Evolutionary conservation across 208 protist genomes (phyloP), one percentile per base, ranked within the genome.

Genomic region (Trypanosoma congolense): DNA sequence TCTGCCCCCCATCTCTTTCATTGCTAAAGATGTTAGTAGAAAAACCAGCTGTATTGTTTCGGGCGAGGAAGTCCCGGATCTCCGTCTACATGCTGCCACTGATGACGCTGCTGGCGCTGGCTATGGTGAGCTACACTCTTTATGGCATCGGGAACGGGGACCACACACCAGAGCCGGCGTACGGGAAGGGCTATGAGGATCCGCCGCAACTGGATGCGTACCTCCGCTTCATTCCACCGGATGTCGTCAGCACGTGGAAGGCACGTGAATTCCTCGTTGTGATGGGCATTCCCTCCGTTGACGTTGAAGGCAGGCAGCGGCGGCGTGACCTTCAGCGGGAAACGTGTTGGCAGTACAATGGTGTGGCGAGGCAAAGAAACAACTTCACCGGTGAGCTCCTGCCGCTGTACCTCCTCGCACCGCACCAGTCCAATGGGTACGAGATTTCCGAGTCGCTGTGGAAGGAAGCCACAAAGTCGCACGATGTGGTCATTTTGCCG

Each of bases 281-380:
- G 47, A 33, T 80, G 16, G 73, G 73, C 12, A 75, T 80, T 40
- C 73, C 69, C 2, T 70, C 73, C 8, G 61, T 60, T 3, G 73
- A 80, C 52, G 24, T 62, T n/a, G 46, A 38, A 12, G 58, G 28
- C 30, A 46, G 73, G 6, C 14, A 33, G 2, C 33, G 29, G 1
- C 50, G 62, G 31, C 65, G 72, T 25, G 22, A 50, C 18, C 38
- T 57, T 16, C 73, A 80, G 56, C 68, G 73, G 21, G 9, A 2
- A 10, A 76, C 68, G 28, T 80, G 73, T 56, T 46, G 70, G 55
- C 14, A 45, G n/a, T 76, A 66, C 54, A 21, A 25, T n/a, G 69
- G 71, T 22, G 73, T 80, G 2, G 69, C 67, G n/a, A 64, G 45
- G 12, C 22, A 25, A 0, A 44, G 48, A 4, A 74, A 79, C 54